Evolutionary conservation across 225 moss, liverwort and hornwort genomes (phyloP), one percentile per base, ranked within the genome.

Genomic region (Ulota crispa): DNA sequence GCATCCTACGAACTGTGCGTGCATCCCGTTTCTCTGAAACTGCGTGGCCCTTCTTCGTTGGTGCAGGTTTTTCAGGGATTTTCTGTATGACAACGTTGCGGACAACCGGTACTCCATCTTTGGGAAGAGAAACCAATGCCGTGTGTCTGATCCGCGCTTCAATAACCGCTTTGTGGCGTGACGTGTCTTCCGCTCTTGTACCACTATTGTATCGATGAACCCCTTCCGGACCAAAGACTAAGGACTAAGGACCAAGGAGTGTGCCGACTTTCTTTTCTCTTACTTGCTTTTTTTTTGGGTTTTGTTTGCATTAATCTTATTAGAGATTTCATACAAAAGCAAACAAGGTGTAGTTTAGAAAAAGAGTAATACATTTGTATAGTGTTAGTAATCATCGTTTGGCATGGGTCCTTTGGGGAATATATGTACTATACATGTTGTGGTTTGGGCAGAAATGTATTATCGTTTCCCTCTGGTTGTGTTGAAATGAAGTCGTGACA

Each of bases 1-100:
- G 45, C 64, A 24, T 64, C 54, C 52, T 73, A 39, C 3, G 19
- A 70, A 60, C 32, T 45, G 64, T 64, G 4, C 55, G 21, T 55
- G 67, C 65, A 62, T 75, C 41, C 4, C 30, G 6, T 26, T 34
- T 64, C 37, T 21, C 37, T 21, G 4, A 31, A 52, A 45, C 3
- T 45, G 14, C 14, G 45, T 50, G 18, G 50, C 50, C 50, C 50
- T 50, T n/a, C n/a, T n/a, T n/a, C n/a, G n/a, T n/a, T 50, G n/a
- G 61, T 76, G 79, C 89, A 95, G 95, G 83, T 90, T 95, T 83
- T 77, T 98, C 62, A 88, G 98, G 69, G 95, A 98, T 81, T 78
- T 88, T 41, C 1, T 94, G 45, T 98, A 98, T 64, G 89, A 95
- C 57, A 87, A 86, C 5, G 87, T 98, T 39, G 94, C 98, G 27